These are phyloP conservation scores for Thraustotheca clavata DNA, from an alignment of 352 stramenopile genomes.

Conservation along the genomic window DNA sequence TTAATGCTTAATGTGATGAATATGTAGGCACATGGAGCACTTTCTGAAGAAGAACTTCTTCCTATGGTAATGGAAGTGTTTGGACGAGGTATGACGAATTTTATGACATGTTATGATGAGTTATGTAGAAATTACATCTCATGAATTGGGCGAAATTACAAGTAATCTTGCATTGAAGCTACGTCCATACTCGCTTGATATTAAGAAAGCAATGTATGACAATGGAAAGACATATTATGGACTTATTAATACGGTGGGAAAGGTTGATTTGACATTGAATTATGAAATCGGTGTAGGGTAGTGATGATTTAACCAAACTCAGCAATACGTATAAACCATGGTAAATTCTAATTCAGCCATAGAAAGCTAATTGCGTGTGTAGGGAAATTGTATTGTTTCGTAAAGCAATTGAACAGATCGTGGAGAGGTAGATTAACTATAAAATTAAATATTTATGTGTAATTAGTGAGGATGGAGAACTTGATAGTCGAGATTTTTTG, in stretches of 20 bases:
- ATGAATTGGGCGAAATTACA: conserved; percentile 58
- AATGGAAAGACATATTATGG: conserved; percentile 75
- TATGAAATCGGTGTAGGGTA: conserved; percentile 34
- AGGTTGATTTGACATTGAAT: background rate
- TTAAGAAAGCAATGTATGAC: conserved; percentile 69
- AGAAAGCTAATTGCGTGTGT: background rate
- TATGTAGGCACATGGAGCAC: conserved; percentile 13
- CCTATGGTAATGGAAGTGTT: background rate
- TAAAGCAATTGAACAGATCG: conserved; percentile 72
- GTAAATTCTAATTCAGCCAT: background rate
- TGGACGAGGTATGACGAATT: background rate
- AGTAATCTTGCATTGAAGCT: conserved; percentile 48
- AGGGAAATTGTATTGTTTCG: conserved; percentile 77
- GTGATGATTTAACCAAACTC: conserved; percentile 62
- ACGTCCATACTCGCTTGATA: conserved; percentile 56
- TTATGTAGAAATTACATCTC: conserved; percentile 5
- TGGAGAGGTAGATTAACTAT: conserved; percentile 40
- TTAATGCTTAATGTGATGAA: background rate
- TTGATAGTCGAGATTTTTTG: conserved; percentile 55
- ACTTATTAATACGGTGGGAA: conserved; percentile 62
- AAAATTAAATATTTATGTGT: background rate
- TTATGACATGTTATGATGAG: background rate
- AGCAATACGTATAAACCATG: conserved; percentile 69
- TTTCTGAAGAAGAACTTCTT: conserved; percentile 8
- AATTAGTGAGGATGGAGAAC: conserved; percentile 44